Base-by-base conservation (phyloP, 805 yeast genomes). In the Yamadazyma olivae region DNA sequence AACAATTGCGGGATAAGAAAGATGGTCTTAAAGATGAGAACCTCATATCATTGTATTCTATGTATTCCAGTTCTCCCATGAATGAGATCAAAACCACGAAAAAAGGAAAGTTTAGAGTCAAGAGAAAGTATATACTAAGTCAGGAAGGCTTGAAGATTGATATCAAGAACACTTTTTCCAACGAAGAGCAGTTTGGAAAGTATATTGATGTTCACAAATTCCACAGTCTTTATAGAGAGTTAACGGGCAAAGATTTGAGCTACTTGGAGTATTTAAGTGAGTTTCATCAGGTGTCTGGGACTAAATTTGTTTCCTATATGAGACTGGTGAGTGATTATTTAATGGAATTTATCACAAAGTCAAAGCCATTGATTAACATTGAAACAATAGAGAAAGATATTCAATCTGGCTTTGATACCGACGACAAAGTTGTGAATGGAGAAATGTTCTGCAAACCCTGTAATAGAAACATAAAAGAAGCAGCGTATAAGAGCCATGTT, bases 401-500 rank as follows among this genome's bases (percentile, higher is more conserved):
- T 17, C 34, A 35, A 14, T 17, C 16, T 3, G 32, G 21, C 3
- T 38, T 30, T 18, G 31, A 20, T 22, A 25, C 28, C 19, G 34
- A 30, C 16, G 25, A 24, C 16, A 30, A 32, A 6, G 37, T 27
- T 27, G 51, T 46, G 10, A 38, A 45, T 26, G 63, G 59, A 38
- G 59, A 53, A 39, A 64, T 75, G 1, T 83, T 56, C 45, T 91
- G 97, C 53, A 44, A 56, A 4, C 70, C 73, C 0, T 91, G 97
- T 53, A 67, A 74, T 19, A 83, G 77, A 50, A 38, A 49, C 14
- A 89, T 86, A 83, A 10, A 82, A 35, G 62, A 62, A 18, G 60
- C 88, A 0, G 93, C 85, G 0, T 89, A 67, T 52, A 58, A 71
- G 3, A 79, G 75, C 3, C 97, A 91, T 65, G 56, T 87, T 17